A percentile compares a stretch with the other conserved stretches of the same genome.
Evolutionary conservation across 257 asterid species (phyloP).

Genomic region (Solanum pimpinellifolium): DNA sequence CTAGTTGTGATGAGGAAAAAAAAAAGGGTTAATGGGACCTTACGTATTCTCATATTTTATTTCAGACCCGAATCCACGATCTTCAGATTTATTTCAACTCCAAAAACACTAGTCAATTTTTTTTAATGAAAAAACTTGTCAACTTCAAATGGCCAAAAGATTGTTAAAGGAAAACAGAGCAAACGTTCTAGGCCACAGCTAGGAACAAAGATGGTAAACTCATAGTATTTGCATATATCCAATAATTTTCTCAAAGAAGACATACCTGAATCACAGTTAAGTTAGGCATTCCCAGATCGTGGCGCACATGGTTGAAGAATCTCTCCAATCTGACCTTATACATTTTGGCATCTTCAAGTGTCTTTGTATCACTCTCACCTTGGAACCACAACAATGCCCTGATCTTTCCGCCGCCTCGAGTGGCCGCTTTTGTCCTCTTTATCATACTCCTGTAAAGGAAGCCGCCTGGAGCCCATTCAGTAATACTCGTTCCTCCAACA

Average conservation of each 20-base stretch:
- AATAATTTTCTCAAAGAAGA: not conserved
- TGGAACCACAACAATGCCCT: constrained; percentile 32
- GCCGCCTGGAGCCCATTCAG: constrained; percentile 18
- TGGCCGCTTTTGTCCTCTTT: constrained; percentile 3
- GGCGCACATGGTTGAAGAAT: constrained; percentile 11
- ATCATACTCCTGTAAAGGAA: constrained; percentile 14
- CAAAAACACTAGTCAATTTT: too few species aligned
- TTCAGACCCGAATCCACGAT: too few species aligned
- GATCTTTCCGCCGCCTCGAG: constrained; percentile 1
- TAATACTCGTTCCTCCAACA: constrained; percentile 26
- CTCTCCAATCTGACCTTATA: constrained; percentile 15
- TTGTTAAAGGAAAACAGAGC: not conserved
- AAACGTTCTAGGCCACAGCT: not conserved
- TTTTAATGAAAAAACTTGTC: too few species aligned
- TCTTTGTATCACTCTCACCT: constrained; percentile 20
- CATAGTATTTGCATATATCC: not conserved
- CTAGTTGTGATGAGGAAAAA: too few species aligned
- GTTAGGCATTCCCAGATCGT: constrained; percentile 5
- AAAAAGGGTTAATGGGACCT: too few species aligned
- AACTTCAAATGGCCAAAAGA: too few species aligned
- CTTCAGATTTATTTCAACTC: too few species aligned
- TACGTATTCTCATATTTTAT: too few species aligned
- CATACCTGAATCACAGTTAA: constrained; percentile 21
- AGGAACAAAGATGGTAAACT: not conserved
- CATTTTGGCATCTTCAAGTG: constrained; percentile 3